Evolutionary conservation across 768 basidiomycete genomes (phyloP).

Genomic region (Boletus vermiculosoides): DNA sequence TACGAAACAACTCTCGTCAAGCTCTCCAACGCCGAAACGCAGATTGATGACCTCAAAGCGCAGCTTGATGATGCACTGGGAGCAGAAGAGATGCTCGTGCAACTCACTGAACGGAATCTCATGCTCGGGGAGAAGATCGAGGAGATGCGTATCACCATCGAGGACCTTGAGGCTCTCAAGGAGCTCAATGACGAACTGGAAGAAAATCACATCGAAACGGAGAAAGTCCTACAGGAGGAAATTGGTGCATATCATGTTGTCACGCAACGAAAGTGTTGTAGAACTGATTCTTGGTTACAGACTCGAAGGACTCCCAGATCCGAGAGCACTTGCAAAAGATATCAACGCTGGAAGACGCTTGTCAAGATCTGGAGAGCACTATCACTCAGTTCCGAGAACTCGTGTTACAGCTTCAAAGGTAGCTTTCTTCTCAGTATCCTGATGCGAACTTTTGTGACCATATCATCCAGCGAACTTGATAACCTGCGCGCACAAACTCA

Average conservation of each 20-base stretch:
- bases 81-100: constrained; percentile 95
- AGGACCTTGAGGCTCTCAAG: constrained; percentile 93
- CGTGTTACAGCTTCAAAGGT: constrained; percentile 82
- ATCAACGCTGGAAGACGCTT: constrained; percentile 69
- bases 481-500: constrained; percentile 80
- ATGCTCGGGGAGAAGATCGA: constrained; percentile 97
- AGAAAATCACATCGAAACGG: constrained; percentile 92
- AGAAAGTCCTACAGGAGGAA: constrained; percentile 87
- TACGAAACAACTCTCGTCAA: constrained; percentile 79
- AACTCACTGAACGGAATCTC: constrained; percentile 91
- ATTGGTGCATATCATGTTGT: constrained; percentile 55
- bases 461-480: constrained; percentile 73
- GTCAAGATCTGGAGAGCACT: constrained; percentile 84
- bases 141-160: constrained; percentile 93
- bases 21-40: constrained; percentile 83
- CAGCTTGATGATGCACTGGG: constrained; percentile 95
- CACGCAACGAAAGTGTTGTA: neutral
- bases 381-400: constrained; percentile 92
- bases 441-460: constrained; percentile 9
- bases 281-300: constrained; percentile 35
- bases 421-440: constrained; percentile 9
- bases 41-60: constrained; percentile 89
- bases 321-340: constrained; percentile 66
- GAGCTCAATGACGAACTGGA: constrained; percentile 97
- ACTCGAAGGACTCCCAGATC: constrained; percentile 66